Evolutionary conservation across 2,329 filamentous ascomycete species (phyloP).

Genomic region (Pseudopyricularia cyperi): DNA sequence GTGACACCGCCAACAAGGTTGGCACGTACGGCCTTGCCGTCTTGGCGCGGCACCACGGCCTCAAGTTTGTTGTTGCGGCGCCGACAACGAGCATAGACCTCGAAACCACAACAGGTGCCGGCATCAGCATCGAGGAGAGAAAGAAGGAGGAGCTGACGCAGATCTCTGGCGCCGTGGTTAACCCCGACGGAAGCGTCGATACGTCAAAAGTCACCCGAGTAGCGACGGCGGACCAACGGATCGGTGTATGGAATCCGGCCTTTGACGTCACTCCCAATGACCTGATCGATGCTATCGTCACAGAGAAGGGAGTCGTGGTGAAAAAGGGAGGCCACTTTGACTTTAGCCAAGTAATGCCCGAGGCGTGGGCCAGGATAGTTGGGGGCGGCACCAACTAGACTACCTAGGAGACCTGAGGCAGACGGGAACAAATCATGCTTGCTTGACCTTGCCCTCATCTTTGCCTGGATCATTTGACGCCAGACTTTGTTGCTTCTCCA

Average conservation of each 20-base stretch:
- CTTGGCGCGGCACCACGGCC: conserved; percentile 72
- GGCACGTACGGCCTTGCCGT: conserved; percentile 89
- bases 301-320: conserved; percentile 76
- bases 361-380: conserved; percentile 33
- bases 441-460: no score
- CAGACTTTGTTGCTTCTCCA: no score
- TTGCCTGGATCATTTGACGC: no score
- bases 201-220: conserved; percentile 53
- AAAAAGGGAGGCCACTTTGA: conserved; percentile 57
- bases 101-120: conserved; percentile 58
- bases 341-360: conserved; percentile 42
- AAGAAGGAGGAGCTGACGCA: conserved; percentile 70
- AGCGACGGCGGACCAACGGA: conserved; percentile 64
- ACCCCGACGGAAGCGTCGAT: conserved; percentile 50
- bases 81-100: conserved; percentile 91
- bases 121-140: conserved; percentile 86
- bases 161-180: conserved; percentile 63
- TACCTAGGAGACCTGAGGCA: no score
- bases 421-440: no score
- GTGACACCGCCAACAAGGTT: conserved; percentile 97
- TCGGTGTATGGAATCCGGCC: conserved; percentile 89
- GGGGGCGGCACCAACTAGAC: neutral
- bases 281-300: conserved; percentile 88
- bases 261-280: conserved; percentile 89
- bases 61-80: conserved; percentile 91